phyloP scores from a whole-genome alignment of 2,329 filamentous ascomycete species.

The Alternaria dauci region DNA sequence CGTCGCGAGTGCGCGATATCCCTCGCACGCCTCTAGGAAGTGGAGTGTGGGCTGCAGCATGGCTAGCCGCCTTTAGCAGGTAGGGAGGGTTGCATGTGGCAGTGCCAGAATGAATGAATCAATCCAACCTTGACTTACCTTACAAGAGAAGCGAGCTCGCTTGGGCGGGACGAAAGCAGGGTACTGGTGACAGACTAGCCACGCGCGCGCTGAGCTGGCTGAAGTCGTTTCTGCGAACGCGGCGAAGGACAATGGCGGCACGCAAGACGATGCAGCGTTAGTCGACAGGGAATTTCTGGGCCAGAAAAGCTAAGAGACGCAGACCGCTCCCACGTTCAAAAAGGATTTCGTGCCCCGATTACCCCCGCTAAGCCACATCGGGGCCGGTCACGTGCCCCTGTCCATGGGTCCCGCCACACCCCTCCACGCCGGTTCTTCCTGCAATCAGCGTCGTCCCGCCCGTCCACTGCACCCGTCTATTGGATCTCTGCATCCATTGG shows the following conservation, averaged over 20 bases:
- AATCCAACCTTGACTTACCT: slow-evolving; percentile 15
- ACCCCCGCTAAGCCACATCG: slow-evolving; percentile 4
- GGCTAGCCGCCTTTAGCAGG: slow-evolving; percentile 36
- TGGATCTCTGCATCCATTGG: slow-evolving; percentile 11
- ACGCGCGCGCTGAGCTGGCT: slow-evolving; percentile 1
- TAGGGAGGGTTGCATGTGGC: slow-evolving; percentile 33
- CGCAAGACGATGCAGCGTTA: neutral
- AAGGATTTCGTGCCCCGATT: neutral
- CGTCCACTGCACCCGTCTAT: slow-evolving; percentile 11
- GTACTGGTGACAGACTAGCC: neutral
- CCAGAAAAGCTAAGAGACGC: neutral
- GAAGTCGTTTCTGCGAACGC: neutral
- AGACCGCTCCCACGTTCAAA: slow-evolving; percentile 5
- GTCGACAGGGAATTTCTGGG: neutral
- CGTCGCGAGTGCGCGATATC: neutral
- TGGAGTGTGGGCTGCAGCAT: slow-evolving; percentile 5
- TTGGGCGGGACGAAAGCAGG: slow-evolving; percentile 24
- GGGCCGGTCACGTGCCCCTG: slow-evolving; percentile 9
- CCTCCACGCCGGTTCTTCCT: slow-evolving; percentile 21
- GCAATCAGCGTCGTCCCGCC: slow-evolving; percentile 27
- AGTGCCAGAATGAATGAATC: slow-evolving; percentile 20
- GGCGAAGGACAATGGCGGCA: neutral
- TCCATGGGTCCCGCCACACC: slow-evolving; percentile 3
- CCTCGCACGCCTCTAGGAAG: neutral
- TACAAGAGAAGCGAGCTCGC: slow-evolving; percentile 23